Evolutionary conservation across 495 filamentous ascomycete species (phyloP).

Genomic region (Amniculicola lignicola): DNA sequence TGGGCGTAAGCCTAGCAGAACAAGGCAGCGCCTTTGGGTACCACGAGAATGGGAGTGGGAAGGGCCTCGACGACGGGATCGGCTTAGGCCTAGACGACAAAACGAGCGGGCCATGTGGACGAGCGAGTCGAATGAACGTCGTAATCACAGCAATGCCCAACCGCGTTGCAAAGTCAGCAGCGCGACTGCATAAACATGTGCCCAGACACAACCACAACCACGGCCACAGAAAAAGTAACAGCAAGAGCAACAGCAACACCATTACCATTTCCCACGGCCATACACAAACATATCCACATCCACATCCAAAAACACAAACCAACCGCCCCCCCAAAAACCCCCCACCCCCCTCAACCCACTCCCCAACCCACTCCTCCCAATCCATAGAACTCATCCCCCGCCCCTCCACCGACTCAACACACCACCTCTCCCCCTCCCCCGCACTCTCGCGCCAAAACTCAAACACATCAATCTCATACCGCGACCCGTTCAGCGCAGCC

Average conservation of each 20-base stretch:
- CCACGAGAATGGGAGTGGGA: not conserved
- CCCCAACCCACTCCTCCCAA: not conserved
- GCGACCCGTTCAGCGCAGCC: not conserved
- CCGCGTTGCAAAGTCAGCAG: not conserved
- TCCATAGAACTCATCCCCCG: slow-evolving; percentile 18
- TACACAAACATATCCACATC: not conserved
- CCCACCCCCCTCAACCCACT: not conserved
- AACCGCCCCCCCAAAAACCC: too few relatives aligned
- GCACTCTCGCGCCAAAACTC: slow-evolving; percentile 7
- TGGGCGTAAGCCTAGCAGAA: not conserved
- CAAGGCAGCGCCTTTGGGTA: slow-evolving; percentile 1
- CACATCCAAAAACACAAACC: not conserved
- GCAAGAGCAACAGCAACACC: too few relatives aligned
- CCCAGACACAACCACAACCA: not conserved
- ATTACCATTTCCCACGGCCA: too few relatives aligned
- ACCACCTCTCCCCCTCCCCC: slow-evolving; percentile 9
- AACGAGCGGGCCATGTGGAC: too few relatives aligned
- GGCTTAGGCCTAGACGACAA: too few relatives aligned
- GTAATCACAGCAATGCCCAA: not conserved
- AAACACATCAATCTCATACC: not conserved
- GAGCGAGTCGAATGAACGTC: slow-evolving; percentile 9
- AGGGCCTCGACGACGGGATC: slow-evolving; percentile 7
- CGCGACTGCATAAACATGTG: not conserved
- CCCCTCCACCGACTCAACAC: slow-evolving; percentile 7
- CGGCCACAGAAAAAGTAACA: not conserved